Base-by-base conservation (phyloP, 352 stramenopile species). In the Blastocystis sp. region DNA sequence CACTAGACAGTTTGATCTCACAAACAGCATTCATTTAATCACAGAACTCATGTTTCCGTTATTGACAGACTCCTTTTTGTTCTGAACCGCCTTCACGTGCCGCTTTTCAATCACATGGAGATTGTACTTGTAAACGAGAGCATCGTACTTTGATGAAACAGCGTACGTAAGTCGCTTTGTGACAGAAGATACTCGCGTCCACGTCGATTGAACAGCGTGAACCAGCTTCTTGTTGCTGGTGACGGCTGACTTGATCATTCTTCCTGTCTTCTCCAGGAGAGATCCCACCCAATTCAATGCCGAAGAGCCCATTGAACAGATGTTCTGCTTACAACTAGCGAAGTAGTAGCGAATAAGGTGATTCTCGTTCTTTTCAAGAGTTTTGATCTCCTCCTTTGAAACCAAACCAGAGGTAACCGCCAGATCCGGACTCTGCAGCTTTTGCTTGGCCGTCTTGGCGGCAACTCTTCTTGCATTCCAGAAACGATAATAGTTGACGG, bases 401-500 rank as follows among this genome's bases (percentile, higher is more conserved):
- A 72, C 32, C 6, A 72, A 44, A 6, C 61, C 61, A 11, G 40
- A 49, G 11, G 27, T 51, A 21, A 27, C 61, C 11, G 61, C 40
- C 3, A 21, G 61, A 42, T 69, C 57, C n/a, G 24, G 16, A n/a
- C 24, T 21, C n/a, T 32, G 18, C n/a, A 16, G 16, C 38, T 16
- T 21, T 44, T 32, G 18, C 32, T 72, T 72, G n/a, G 27, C 21
- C n/a, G 61, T 9, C 34, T 48, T 72, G 4, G 61, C 14, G 8
- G 32, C 27, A 42, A 32, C 61, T 21, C 42, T 72, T 9, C 61
- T 21, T n/a, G 61, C 61, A 44, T 72, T 72, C 61, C 61, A 72
- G 61, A 44, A 72, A 24, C 61, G 61, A 44, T 72, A 72, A 44
- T 72, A 72, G 32, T 72, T 72, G 6, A 72, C 61, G 6, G 61